phyloP scores from a whole-genome alignment of 2,329 filamentous ascomycete species.

The Cercospora janseana region DNA sequence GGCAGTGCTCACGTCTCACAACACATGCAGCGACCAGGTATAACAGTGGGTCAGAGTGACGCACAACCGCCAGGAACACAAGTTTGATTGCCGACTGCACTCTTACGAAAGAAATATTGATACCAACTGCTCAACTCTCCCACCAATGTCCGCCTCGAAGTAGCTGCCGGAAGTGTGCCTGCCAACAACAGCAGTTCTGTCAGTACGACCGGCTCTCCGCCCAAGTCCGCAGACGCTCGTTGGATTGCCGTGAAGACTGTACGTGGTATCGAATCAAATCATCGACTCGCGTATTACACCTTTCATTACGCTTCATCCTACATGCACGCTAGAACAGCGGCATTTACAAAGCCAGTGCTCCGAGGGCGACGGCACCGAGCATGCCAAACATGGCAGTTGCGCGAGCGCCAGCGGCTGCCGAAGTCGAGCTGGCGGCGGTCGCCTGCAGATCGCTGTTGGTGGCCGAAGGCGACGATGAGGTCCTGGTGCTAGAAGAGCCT shows the following conservation, averaged over 20 bases:
- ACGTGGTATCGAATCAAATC: conserved; percentile 2
- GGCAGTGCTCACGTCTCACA: conserved; percentile 2
- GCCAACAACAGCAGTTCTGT: not conserved
- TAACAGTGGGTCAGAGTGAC: conserved; percentile 2
- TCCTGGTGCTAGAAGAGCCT: not conserved
- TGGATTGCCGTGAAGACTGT: not conserved
- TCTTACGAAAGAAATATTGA: too few species aligned
- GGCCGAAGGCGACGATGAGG: conserved; percentile 6
- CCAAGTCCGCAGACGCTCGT: not conserved
- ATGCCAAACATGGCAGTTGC: conserved; percentile 29
- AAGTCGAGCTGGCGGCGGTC: conserved; percentile 9
- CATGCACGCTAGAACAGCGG: too few species aligned
- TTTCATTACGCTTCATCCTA: not conserved
- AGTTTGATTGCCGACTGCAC: not conserved
- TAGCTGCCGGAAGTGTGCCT: not conserved
- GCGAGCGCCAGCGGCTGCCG: conserved; percentile 24
- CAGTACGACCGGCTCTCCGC: not conserved
- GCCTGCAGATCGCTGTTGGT: conserved; percentile 3
- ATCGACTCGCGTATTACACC: not conserved
- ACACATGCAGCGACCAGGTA: conserved; percentile 4
- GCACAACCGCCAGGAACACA: conserved; percentile 1
- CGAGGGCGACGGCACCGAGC: conserved; percentile 31
- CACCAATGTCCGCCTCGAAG: too few species aligned
- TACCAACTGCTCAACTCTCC: too few species aligned
- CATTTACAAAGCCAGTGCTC: conserved; percentile 29